Percentiles rank a stretch among this genome's conserved stretches.
Conservation (phyloP, 805 yeast species). For the Metschnikowia amazonensis region DNA sequence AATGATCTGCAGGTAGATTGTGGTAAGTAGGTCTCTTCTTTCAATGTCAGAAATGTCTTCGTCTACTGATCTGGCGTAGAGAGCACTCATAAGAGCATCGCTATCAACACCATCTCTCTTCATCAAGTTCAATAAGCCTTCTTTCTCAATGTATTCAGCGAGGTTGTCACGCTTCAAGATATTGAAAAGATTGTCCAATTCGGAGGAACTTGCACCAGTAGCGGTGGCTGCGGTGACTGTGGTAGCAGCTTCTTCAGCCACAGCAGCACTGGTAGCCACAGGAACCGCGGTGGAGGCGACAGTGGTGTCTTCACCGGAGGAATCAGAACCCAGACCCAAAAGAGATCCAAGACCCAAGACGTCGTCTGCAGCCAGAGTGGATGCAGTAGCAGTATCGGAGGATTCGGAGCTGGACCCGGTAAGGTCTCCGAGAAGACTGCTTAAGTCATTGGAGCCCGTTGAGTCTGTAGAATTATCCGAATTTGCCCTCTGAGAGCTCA, state of each 20-base stretch:
- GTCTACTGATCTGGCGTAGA: constrained; percentile 7
- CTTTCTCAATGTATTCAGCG: constrained; percentile 4
- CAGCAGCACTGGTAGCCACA: background rate
- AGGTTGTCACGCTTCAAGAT: constrained; percentile 15
- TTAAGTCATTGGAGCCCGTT: background rate
- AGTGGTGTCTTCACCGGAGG: background rate
- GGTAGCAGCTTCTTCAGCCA: background rate
- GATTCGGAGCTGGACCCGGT: background rate
- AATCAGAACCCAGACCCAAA: background rate
- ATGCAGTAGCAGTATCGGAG: background rate
- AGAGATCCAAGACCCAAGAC: constrained; percentile 2
- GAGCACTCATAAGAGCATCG: constrained; percentile 6
- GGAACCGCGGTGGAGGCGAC: background rate
- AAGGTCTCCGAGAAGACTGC: background rate
- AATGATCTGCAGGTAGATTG: constrained; percentile 15
- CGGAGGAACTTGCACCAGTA: constrained; percentile 11
- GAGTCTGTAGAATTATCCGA: background rate
- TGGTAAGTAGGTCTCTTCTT: constrained; percentile 11
- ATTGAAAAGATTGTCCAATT: constrained; percentile 11
- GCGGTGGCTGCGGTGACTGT: constrained; percentile 2
- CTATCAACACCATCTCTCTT: constrained; percentile 12
- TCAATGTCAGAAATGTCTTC: constrained; percentile 4
- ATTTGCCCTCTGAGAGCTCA: background rate
- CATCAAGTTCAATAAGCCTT: constrained; percentile 9
- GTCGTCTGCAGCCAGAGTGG: background rate